Conservation (phyloP, 345 rosid species). For the Populus alba region DNA sequence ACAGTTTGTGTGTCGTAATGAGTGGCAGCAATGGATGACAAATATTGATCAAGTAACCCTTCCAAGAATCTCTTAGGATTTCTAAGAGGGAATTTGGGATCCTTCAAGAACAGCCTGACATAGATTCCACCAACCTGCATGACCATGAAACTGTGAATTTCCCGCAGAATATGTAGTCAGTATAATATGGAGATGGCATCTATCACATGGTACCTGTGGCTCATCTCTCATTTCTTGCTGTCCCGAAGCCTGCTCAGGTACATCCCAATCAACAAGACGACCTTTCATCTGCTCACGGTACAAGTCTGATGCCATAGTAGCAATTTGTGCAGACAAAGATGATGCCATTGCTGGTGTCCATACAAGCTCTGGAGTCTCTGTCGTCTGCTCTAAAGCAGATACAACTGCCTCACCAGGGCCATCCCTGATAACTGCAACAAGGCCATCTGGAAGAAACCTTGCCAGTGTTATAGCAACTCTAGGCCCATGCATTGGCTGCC, state of each 20-base stretch:
- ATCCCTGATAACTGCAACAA: conserved; percentile 88
- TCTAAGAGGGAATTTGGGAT: conserved; percentile 95
- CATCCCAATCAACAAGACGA: conserved; percentile 93
- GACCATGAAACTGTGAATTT: conserved; percentile 23
- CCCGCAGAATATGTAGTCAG: conserved; percentile 1
- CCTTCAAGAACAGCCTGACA: conserved; percentile 88
- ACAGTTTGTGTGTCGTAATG: conserved; percentile 73
- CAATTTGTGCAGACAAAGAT: conserved; percentile 91
- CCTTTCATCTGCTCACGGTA: conserved; percentile 94
- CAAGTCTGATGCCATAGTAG: conserved; percentile 91
- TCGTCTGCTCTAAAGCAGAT: conserved; percentile 81
- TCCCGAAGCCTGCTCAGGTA: conserved; percentile 91
- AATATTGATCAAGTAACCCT: conserved; percentile 93
- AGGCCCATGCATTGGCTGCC: conserved; percentile 99
- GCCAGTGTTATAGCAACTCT: conserved; percentile 96
- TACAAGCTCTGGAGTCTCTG: conserved; percentile 97
- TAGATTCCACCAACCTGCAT: conserved; percentile 94
- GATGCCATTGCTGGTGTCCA: conserved; percentile 99
- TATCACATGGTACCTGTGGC: conserved; percentile 60
- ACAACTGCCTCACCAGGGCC: conserved; percentile 99
- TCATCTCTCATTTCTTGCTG: conserved; percentile 90
- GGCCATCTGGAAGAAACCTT: conserved; percentile 96
- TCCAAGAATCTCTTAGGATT: conserved; percentile 96
- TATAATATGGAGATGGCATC: background rate
- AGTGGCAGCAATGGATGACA: conserved; percentile 87